Evolutionary conservation across 345 rosid genomes (phyloP), one percentile per base, ranked within the genome.

Genomic region (Eucalyptus microcorys): DNA sequence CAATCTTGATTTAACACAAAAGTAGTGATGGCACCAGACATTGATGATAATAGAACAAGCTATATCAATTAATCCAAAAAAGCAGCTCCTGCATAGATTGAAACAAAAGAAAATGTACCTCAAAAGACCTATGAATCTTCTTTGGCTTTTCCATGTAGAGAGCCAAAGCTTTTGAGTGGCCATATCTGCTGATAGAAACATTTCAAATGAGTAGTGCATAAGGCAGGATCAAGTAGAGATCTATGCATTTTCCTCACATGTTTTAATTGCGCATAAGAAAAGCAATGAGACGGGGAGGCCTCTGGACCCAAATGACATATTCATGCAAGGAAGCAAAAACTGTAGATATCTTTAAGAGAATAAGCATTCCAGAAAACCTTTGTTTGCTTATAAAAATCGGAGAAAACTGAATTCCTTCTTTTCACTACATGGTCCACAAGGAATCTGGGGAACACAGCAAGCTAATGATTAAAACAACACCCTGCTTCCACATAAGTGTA

Each of bases 111-210:
- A 71, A 19, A 34, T 5, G 81, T 37, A 71, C 83, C 83, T 71
- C 27, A 71, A 71, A 68, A 71, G 83, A 37, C 45, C 83, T 37
- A 71, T 12, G 14, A 71, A 71, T 37, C 45, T 71, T 71, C 45
- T 37, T 37, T 19, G 45, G 83, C 83, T 21, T 71, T 11, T 71
- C 45, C 83, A 37, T 37, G 83, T 37, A 86, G 87, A 49, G 91
- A 85, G 66, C 96, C 97, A 89, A 95, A 93, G 89, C 93, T 94
- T 89, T 90, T 89, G 68, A 87, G 93, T 17, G 96, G 97, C 96
- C 94, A 96, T 87, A 94, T 85, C 96, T 96, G 86, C 87, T 52
- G 87, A 55, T 7, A 87, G 49, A 85, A 17, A 32, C 57, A 71
- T 37, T 71, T 71, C 14, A 37, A 37, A 10, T 71, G 17, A 10